Conservation (phyloP, 2,329 filamentous ascomycete genomes). For the Fusarium circinatum region DNA sequence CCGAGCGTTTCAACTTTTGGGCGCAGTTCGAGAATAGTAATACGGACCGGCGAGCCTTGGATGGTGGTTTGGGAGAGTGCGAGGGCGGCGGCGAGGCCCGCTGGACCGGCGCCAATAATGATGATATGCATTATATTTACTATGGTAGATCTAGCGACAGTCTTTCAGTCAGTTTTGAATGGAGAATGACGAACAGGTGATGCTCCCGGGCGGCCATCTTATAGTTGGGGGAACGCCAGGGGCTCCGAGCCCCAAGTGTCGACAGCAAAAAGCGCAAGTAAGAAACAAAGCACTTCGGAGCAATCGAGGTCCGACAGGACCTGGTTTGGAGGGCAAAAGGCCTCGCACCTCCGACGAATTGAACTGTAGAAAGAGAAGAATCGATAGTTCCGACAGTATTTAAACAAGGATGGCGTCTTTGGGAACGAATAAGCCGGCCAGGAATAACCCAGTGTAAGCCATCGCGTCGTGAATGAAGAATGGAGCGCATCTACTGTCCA, state of each 20-base stretch:
- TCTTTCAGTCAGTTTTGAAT: accelerated
- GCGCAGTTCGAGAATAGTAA: background rate
- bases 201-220: no score
- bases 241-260: accelerated
- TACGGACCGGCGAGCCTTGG: accelerated
- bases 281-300: background rate
- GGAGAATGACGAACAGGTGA: no score
- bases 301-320: accelerated
- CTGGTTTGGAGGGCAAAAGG: no score
- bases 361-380: background rate
- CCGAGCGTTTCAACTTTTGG: background rate
- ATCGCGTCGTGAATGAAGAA: background rate
- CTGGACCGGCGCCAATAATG: background rate
- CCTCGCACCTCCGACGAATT: accelerated
- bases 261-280: background rate
- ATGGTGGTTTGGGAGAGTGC: background rate
- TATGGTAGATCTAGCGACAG: accelerated
- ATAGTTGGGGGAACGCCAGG: no score
- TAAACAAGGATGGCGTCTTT: no score
- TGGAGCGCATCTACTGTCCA: background rate
- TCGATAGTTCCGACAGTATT: accelerated
- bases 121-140: background rate
- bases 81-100: background rate
- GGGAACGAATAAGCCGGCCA: background rate
- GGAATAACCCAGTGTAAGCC: background rate